These are phyloP conservation scores for Prosopis cineraria DNA, from an alignment of 306 rosid genomes.

Conservation along the genomic window DNA sequence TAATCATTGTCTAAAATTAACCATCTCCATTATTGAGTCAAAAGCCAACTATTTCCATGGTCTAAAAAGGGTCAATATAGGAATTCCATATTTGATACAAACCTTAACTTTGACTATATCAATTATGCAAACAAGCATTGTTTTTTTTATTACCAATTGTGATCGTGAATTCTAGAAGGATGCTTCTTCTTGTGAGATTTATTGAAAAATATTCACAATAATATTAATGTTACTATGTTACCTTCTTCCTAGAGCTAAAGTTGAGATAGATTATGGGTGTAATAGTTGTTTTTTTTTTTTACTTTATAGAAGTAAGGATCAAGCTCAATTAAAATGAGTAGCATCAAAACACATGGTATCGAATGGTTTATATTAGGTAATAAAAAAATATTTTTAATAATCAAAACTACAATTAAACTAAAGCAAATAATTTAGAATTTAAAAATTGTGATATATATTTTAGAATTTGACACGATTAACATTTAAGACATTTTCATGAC, in stretches of 20 bases:
- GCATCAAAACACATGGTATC: too few species aligned
- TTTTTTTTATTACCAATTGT: neutral
- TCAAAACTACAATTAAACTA: too few species aligned
- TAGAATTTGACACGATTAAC: too few species aligned
- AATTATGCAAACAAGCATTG: neutral
- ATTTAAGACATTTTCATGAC: too few species aligned
- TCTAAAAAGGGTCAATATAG: neutral
- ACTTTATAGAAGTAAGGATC: too few species aligned
- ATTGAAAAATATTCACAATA: neutral
- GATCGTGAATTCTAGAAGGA: slow-evolving; percentile 7
- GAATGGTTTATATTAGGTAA: too few species aligned
- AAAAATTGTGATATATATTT: too few species aligned
- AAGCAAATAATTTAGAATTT: too few species aligned
- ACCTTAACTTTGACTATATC: too few species aligned
- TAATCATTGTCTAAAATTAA: neutral
- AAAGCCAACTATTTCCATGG: neutral
- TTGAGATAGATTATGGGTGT: slow-evolving; percentile 15
- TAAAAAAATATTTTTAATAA: too few species aligned
- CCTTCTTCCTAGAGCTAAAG: neutral
- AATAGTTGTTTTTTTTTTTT: too few species aligned
- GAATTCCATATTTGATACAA: neutral
- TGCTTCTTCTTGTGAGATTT: neutral
- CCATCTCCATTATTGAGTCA: neutral
- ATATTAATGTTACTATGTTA: neutral
- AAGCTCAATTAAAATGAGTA: too few species aligned